Base-by-base conservation (phyloP, 305 asterid species). In the Fraxinus albicans region DNA sequence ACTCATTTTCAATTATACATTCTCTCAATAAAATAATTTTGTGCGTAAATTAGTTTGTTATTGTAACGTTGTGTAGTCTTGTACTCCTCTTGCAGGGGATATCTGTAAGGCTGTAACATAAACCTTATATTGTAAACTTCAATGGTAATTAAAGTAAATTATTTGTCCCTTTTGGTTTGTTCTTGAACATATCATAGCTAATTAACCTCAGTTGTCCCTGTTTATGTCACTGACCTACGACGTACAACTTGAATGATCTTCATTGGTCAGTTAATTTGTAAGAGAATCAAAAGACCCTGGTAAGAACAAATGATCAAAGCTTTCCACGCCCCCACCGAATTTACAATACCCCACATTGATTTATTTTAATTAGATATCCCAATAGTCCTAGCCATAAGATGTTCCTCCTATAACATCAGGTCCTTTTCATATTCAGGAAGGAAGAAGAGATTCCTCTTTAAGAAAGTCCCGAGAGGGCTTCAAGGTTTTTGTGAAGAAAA, bases 61-160 rank as follows among this genome's bases (percentile, higher is more conserved):
- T 4, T 75, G 42, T 81, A 84, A 86, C 70, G 78, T 4, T 75
- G 58, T 81, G 85, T 88, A 76, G 78, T 82, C 58, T 67, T 73
- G 36, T 76, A 31, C 70, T 72, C 78, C 67, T 65, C 36, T 9
- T 50, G 21, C 8, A 75, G 50, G 76, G 47, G 83, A 58, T 38
- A 69, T 65, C 79, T 84, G 88, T 36, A 4, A 36, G 40, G 40
- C 40, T 36, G 40, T 86, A 83, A 84, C 78, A 79, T 83, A 81
- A 84, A 81, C 84, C 83, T 77, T 80, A 40, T 86, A 21, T 77
- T 83, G 77, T 78, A 80, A 76, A 27, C 73, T 44, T 69, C 6
- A 35, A 35, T 67, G 86, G 78, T 58, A 44, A 81, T 29, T 65
- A 74, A 42, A 72, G 81, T 55, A 83, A 80, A 73, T 76, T 31